Base-by-base conservation (phyloP, 345 rosid species). In the Sonneratia alba region DNA sequence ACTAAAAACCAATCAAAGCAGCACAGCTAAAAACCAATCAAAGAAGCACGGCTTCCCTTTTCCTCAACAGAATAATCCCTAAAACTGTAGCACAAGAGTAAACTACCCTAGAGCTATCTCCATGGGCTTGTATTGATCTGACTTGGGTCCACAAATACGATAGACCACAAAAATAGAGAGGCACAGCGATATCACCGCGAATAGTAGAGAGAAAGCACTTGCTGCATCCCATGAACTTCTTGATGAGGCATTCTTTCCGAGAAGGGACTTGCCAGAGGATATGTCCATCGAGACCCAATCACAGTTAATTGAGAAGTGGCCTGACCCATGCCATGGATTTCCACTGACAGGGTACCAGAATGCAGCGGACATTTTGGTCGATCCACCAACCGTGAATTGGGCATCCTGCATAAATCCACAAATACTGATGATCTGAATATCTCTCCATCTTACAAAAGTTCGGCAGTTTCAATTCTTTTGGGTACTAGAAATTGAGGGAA, bases 311-410 rank as follows among this genome's bases (percentile, higher is more conserved):
- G 93, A 77, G 76, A 86, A 95, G 79, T 95, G 99, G 27, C 87
- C 92, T 13, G 97, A 89, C 64, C 92, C 91, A 47, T 86, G 91
- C 99, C 99, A 95, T 11, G 90, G 81, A 36, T 81, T 88, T 77
- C 87, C 87, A 8, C 86, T 88, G 22, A 79, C 85, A 15, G 99
- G 97, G 80, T 92, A 95, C 99, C 99, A 92, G 85, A 90, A 90
- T 75, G 94, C 97, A 61, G 79, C 96, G 8, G 98, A 81, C 89
- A 92, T 86, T 81, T 89, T 89, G 83, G 88, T 82, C 0, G 85
- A 71, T 70, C 82, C 82, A 1, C 94, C 93, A 18, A 92, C 81
- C 19, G 85, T 88, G 82, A 95, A 90, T 86, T 92, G 98, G 69
- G 80, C 88, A 75, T 95, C 99, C 99, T 95, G 97, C 80, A 78